Conservation (phyloP, 305 asterid genomes). For the Rubia peregrina region DNA sequence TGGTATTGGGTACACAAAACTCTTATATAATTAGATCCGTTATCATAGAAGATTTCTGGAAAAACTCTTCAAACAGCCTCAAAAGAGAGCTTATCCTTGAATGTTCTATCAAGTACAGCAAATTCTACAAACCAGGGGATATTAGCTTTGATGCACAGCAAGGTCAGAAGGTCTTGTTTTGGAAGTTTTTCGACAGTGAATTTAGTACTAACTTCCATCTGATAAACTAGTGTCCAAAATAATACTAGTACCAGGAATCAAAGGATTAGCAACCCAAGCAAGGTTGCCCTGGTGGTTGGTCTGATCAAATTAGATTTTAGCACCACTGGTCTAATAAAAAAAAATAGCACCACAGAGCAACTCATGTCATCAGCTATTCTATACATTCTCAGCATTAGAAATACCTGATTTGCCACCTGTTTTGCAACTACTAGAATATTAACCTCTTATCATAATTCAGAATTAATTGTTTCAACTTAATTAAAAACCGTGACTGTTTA, state of each 20-base stretch:
- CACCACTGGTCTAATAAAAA: too few species aligned
- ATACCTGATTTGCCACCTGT: neutral
- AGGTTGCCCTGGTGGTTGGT: neutral
- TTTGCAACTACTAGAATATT: neutral
- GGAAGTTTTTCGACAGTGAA: neutral
- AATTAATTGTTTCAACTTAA: neutral
- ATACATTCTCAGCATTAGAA: neutral
- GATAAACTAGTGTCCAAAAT: neutral
- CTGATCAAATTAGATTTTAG: neutral
- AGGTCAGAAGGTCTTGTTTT: neutral
- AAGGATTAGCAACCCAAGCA: neutral
- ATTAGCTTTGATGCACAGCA: neutral
- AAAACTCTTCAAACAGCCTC: neutral
- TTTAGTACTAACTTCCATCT: neutral
- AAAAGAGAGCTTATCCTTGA: neutral
- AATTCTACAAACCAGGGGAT: neutral
- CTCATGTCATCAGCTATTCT: neutral
- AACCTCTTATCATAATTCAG: neutral
- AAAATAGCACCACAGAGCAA: neutral
- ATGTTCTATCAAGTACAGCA: neutral
- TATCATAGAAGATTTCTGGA: neutral
- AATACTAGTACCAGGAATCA: neutral
- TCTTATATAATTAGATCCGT: neutral
- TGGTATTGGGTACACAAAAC: neutral
- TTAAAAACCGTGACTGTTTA: neutral